Conservation (phyloP, 257 asterid genomes). For the Fraxinus cuspidata region DNA sequence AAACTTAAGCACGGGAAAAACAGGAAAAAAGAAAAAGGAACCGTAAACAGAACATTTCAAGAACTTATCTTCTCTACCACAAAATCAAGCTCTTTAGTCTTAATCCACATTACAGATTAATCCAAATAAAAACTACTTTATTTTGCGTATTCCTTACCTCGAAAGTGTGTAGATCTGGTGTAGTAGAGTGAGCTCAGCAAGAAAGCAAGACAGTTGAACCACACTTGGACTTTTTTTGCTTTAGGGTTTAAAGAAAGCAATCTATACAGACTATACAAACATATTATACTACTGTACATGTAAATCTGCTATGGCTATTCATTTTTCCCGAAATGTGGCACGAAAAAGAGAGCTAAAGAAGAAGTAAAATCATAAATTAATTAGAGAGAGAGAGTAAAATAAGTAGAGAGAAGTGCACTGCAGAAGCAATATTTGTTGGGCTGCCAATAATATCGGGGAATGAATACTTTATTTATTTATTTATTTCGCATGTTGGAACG, state of each 20-base stretch:
- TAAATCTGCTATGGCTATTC: constrained; percentile 9
- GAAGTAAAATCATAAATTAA: constrained; percentile 14
- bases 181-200: constrained; percentile 36
- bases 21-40: not conserved
- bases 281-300: constrained; percentile 14
- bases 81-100: constrained; percentile 2
- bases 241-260: constrained; percentile 40
- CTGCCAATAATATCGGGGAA: constrained; percentile 31
- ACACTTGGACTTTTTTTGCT: constrained; percentile 23
- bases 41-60: constrained; percentile 5
- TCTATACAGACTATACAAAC: constrained; percentile 19
- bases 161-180: constrained; percentile 45
- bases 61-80: not conserved
- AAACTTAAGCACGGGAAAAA: not conserved
- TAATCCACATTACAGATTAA: constrained; percentile 13
- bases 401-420: constrained; percentile 3
- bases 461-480: constrained; percentile 19
- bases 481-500: constrained; percentile 25
- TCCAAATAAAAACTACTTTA: not conserved
- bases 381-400: not conserved
- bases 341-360: constrained; percentile 15
- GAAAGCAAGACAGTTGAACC: constrained; percentile 42
- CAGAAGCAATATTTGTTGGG: constrained; percentile 23
- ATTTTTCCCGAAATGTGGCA: constrained; percentile 36
- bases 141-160: constrained; percentile 26